Percentiles rank a stretch among this genome's conserved stretches.
Conservation (phyloP, 164 flowering plant species). For the Warburgia ugandensis region DNA sequence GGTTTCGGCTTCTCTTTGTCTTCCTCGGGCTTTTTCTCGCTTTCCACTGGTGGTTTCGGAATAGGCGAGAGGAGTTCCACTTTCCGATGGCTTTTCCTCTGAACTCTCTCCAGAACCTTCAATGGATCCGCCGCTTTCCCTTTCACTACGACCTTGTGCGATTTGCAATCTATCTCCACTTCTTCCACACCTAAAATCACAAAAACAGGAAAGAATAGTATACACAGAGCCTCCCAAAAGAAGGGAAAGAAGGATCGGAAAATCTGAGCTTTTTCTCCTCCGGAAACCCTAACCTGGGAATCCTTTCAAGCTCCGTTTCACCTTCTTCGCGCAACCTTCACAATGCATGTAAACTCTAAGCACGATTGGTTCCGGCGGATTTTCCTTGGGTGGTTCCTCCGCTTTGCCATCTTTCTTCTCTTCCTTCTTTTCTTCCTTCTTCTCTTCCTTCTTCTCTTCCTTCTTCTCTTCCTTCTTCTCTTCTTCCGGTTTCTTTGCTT, state of each 20-base stretch:
- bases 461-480: constrained; percentile 7
- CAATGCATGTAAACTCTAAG: constrained; percentile 86
- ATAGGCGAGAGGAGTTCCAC: constrained; percentile 13
- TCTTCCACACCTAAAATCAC: constrained; percentile 10
- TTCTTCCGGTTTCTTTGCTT: constrained; percentile 18
- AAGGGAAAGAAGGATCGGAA: not conserved
- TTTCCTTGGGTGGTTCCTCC: constrained; percentile 6
- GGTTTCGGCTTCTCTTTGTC: constrained; percentile 15
- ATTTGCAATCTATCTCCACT: constrained; percentile 11
- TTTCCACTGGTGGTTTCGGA: constrained; percentile 10
- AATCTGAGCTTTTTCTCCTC: no score
- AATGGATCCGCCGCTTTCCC: constrained; percentile 14
- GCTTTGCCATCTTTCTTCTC: constrained; percentile 14
- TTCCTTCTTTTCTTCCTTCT: constrained; percentile 2
- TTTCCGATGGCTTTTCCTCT: constrained; percentile 13
- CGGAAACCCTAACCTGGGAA: constrained; percentile 46
- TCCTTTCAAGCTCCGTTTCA: constrained; percentile 52
- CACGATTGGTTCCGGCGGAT: constrained; percentile 36
- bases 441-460: constrained; percentile 11
- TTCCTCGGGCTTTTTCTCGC: constrained; percentile 26
- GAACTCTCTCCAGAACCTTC: constrained; percentile 10
- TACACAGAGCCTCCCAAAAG: not conserved
- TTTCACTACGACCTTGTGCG: constrained; percentile 10
- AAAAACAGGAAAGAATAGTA: not conserved
- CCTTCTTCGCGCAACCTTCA: constrained; percentile 82